phyloP scores from a whole-genome alignment of 176 grass and related monocot species.

The Rhynchospora tenuis region DNA sequence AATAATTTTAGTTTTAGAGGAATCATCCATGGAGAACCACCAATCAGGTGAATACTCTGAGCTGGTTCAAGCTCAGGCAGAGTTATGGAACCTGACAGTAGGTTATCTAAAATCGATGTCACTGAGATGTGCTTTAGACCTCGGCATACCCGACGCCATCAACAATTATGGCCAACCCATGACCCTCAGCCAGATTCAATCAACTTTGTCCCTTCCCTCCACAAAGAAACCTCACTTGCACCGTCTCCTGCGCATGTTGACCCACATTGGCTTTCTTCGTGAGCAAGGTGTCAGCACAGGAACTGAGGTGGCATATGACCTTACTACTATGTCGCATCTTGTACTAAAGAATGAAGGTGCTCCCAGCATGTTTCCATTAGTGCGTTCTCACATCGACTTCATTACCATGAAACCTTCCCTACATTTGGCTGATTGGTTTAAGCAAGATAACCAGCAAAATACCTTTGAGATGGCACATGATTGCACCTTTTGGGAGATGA shows the following conservation, averaged over 20 bases:
- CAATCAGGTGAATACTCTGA: neutral
- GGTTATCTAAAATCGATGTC: slow-evolving; percentile 29
- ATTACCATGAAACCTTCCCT: neutral
- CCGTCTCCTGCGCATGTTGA: slow-evolving; percentile 40
- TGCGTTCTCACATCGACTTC: neutral
- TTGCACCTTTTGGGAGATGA: slow-evolving; percentile 8
- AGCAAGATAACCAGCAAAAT: neutral
- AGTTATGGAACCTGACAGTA: slow-evolving; percentile 24
- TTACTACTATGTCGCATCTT: slow-evolving; percentile 29
- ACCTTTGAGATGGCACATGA: slow-evolving; percentile 12
- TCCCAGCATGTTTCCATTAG: neutral
- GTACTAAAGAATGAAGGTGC: neutral
- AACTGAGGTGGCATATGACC: slow-evolving; percentile 12
- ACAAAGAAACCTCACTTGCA: neutral
- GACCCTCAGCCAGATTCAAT: slow-evolving; percentile 12
- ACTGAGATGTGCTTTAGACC: slow-evolving; percentile 33
- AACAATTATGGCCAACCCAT: neutral
- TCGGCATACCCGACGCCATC: slow-evolving; percentile 37
- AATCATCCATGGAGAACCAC: neutral
- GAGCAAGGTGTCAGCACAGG: neutral
- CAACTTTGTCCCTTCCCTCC: neutral
- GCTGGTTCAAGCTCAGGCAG: slow-evolving; percentile 17
- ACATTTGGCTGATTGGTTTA: slow-evolving; percentile 31
- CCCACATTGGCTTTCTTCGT: neutral
- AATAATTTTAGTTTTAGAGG: no score